Conservation (phyloP, 495 filamentous ascomycete genomes). For the Aspergillus leporis region DNA sequence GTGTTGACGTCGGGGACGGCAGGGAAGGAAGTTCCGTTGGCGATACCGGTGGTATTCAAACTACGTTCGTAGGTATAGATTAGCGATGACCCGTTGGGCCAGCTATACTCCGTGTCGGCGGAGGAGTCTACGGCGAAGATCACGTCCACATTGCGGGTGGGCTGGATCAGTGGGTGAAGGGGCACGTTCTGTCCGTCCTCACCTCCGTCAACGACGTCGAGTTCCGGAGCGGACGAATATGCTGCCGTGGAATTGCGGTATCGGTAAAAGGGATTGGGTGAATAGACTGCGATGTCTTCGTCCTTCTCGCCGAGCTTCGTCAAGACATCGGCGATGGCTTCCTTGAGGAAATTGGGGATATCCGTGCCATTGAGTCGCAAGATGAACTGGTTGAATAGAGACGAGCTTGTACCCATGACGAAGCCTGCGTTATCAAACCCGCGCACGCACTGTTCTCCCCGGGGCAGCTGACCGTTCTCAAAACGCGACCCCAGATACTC, state of each 20-base stretch:
- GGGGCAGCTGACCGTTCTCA: slow-evolving; percentile 57
- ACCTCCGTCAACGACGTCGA: slow-evolving; percentile 84
- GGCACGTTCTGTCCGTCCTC: slow-evolving; percentile 87
- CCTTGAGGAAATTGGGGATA: slow-evolving; percentile 53
- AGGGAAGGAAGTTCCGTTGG: slow-evolving; percentile 82
- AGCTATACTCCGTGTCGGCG: slow-evolving; percentile 71
- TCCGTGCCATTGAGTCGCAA: slow-evolving; percentile 52
- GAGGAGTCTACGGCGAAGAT: slow-evolving; percentile 88
- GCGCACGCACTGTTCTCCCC: slow-evolving; percentile 62
- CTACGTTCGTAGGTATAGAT: slow-evolving; percentile 81
- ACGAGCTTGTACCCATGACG: slow-evolving; percentile 81
- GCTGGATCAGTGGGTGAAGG: slow-evolving; percentile 79
- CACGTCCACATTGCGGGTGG: slow-evolving; percentile 73
- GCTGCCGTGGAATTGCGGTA: slow-evolving; percentile 63
- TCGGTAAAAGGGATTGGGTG: slow-evolving; percentile 78
- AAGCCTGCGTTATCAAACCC: slow-evolving; percentile 88
- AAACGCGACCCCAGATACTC: slow-evolving; percentile 79
- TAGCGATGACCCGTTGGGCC: slow-evolving; percentile 83
- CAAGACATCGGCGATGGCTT: slow-evolving; percentile 55
- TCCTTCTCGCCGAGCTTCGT: slow-evolving; percentile 49
- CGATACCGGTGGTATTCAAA: slow-evolving; percentile 50
- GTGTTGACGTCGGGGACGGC: slow-evolving; percentile 75
- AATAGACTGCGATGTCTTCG: slow-evolving; percentile 78
- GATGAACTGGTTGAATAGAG: slow-evolving; percentile 78
- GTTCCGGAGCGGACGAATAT: slow-evolving; percentile 47